These are phyloP conservation scores for Fusarium devonianum DNA, from an alignment of 2,329 filamentous ascomycete species.

Conservation along the genomic window DNA sequence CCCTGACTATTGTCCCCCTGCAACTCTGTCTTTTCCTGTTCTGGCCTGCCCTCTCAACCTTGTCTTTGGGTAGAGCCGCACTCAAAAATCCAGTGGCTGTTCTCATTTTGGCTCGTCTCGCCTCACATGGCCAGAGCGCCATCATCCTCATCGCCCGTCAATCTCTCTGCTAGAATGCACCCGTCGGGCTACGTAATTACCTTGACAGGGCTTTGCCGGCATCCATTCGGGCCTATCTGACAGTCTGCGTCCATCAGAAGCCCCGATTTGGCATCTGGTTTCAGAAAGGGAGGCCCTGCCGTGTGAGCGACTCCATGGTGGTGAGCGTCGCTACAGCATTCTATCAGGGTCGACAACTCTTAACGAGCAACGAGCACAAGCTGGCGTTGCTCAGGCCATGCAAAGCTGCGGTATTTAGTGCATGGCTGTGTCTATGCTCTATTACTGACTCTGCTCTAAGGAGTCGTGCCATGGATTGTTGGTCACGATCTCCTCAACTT, in stretches of 20 bases:
- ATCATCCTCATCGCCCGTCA: constrained; percentile 14
- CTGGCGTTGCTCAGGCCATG: constrained; percentile 26
- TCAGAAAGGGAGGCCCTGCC: constrained; percentile 6
- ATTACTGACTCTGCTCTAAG: constrained; percentile 28
- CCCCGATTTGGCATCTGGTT: neutral
- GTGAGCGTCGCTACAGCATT: no score
- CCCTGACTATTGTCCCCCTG: constrained; percentile 2
- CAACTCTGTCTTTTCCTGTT: constrained; percentile 2
- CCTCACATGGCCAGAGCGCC: neutral
- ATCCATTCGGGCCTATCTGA: constrained; percentile 8
- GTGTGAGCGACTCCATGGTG: no score
- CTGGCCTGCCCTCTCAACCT: constrained; percentile 11
- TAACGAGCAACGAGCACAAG: constrained; percentile 10
- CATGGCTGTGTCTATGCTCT: constrained; percentile 26
- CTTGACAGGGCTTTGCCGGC: constrained; percentile 5
- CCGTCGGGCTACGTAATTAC: constrained; percentile 11
- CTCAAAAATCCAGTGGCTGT: neutral
- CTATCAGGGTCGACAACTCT: no score
- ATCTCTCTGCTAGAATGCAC: constrained; percentile 15
- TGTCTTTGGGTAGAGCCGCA: constrained; percentile 12
- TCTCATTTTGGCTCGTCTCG: no score
- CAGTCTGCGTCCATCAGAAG: constrained; percentile 1
- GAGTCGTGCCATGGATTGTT: constrained; percentile 25
- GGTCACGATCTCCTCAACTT: constrained; percentile 33
- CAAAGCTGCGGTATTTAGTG: constrained; percentile 34